phyloP scores from a whole-genome alignment of 176 grass and related monocot genomes.

The Avena sativa region DNA sequence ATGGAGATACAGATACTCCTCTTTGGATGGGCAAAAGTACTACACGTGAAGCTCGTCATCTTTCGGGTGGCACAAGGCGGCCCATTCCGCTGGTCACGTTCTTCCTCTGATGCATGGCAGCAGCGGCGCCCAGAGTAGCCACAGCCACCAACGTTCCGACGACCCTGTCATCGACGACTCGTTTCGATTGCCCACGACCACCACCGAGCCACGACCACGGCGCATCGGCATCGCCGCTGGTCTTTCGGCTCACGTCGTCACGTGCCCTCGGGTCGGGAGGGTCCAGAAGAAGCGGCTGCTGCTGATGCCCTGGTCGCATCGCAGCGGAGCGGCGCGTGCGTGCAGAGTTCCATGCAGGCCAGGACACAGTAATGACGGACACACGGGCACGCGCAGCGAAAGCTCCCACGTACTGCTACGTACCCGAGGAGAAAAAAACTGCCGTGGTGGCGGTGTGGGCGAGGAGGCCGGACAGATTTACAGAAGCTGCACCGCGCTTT shows the following conservation, averaged over 20 bases:
- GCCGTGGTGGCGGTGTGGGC: not conserved
- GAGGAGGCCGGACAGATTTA: too few species aligned
- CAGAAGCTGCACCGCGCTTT: too few species aligned
- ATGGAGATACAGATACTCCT: not conserved
- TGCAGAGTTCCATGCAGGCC: not conserved
- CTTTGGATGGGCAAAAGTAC: not conserved
- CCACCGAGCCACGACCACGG: too few species aligned
- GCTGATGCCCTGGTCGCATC: not conserved
- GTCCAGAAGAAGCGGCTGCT: not conserved
- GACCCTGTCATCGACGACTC: too few species aligned
- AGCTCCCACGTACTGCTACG: not conserved
- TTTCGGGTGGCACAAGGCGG: not conserved
- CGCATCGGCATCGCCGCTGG: not conserved
- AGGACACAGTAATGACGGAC: constrained; percentile 7
- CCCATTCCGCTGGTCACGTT: constrained; percentile 11
- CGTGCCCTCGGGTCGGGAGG: not conserved
- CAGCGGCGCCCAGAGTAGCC: not conserved
- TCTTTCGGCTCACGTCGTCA: not conserved
- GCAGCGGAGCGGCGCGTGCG: not conserved
- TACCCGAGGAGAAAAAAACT: not conserved
- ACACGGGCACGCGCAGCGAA: constrained; percentile 2
- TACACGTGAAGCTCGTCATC: constrained; percentile 8
- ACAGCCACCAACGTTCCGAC: too few species aligned
- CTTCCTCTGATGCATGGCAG: not conserved
- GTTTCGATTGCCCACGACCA: not conserved